Percentiles rank a stretch among this genome's conserved stretches.
phyloP scores from a whole-genome alignment of 2,329 filamentous ascomycete species.

The Hymenoscyphus occultus region DNA sequence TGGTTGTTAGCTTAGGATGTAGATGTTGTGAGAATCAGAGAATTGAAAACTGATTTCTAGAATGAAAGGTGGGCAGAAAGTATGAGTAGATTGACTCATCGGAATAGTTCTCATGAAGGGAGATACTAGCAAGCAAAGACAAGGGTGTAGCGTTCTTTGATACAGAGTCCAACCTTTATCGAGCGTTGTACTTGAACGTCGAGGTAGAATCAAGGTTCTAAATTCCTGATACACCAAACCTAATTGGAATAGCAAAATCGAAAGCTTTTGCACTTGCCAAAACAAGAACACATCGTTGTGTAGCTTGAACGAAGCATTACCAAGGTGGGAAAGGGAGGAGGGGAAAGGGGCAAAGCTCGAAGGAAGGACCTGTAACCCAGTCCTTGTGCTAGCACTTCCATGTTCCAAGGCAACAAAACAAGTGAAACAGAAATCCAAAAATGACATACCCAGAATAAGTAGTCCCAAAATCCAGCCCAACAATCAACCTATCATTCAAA shows the following conservation, averaged over 20 bases:
- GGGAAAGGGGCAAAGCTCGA: neutral
- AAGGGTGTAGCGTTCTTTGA: neutral
- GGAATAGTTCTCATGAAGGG: neutral
- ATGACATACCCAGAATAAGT: slow-evolving; percentile 71
- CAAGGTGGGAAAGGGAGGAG: neutral
- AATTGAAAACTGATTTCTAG: neutral
- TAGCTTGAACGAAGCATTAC: neutral
- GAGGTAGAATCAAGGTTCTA: neutral
- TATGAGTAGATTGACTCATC: neutral
- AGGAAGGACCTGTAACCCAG: neutral
- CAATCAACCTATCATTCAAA: slow-evolving; percentile 63
- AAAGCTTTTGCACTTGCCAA: neutral
- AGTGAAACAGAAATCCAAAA: neutral
- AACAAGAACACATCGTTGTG: neutral
- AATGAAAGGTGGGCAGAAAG: neutral
- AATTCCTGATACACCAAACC: neutral
- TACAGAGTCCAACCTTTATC: neutral
- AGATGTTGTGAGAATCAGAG: neutral
- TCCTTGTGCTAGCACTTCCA: neutral
- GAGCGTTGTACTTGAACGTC: neutral
- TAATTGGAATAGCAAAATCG: neutral
- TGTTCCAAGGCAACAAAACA: neutral
- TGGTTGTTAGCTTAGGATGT: slow-evolving; percentile 20
- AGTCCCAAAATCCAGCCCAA: slow-evolving; percentile 82
- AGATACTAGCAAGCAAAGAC: neutral